Evolutionary conservation across 257 asterid species (phyloP).

Genomic region (Lantana camara): DNA sequence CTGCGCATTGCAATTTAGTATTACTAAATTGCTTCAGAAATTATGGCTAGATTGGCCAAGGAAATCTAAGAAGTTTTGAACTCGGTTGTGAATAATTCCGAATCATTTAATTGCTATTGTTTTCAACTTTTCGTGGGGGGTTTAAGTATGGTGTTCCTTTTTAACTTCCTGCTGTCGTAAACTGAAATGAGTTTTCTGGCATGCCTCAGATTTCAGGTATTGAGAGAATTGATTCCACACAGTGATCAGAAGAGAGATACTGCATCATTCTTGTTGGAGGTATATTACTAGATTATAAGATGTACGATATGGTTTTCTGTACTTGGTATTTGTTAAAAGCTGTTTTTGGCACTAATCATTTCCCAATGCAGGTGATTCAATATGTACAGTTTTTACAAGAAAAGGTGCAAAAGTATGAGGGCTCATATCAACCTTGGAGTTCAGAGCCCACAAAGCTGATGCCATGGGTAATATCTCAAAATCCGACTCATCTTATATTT

Average conservation of each 20-base stretch:
- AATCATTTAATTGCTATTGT: too few relatives aligned
- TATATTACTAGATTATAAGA: slow-evolving; percentile 22
- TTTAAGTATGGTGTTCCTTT: not conserved
- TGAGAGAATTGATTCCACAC: slow-evolving; percentile 88
- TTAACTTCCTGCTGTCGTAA: not conserved
- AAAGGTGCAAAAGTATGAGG: slow-evolving; percentile 79
- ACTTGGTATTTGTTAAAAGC: slow-evolving; percentile 10
- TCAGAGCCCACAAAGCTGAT: slow-evolving; percentile 88
- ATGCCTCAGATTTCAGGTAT: slow-evolving; percentile 67
- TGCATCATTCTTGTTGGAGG: slow-evolving; percentile 90
- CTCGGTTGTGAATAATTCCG: too few relatives aligned
- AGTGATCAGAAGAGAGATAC: slow-evolving; percentile 92
- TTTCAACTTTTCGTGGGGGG: too few relatives aligned
- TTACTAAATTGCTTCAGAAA: not conserved
- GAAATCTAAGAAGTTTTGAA: not conserved
- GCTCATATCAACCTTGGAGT: slow-evolving; percentile 78
- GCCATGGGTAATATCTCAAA: slow-evolving; percentile 81
- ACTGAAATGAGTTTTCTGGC: slow-evolving; percentile 8
- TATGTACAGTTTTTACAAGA: slow-evolving; percentile 83
- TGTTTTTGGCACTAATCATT: slow-evolving; percentile 29
- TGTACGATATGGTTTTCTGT: not conserved
- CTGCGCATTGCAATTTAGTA: not conserved
- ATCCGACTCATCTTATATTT: not conserved
- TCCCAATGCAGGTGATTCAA: slow-evolving; percentile 73
- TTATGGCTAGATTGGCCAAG: not conserved